Base-by-base conservation (phyloP, 192 early-diverging fungal genomes). In the Kappamyces sp. region DNA sequence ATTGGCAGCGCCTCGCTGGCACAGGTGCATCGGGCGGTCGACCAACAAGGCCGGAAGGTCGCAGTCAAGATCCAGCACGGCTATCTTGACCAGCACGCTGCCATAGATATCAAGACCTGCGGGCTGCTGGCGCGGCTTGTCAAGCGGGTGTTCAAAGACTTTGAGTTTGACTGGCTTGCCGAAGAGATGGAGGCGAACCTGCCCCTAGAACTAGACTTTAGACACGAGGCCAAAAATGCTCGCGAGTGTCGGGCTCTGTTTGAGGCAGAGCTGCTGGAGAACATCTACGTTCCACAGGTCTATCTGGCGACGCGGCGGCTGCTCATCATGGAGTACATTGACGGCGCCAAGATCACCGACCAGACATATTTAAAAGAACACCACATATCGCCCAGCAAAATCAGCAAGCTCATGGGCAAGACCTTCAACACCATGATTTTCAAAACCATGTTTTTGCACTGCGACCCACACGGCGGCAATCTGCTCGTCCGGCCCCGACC, bases 1-100 rank as follows among this genome's bases (percentile, higher is more conserved):
- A 76, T 97, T 38, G 94, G 94, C n/a, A 89, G 93, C 5, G 94
- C 92, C 3, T 93, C 91, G 1, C 72, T 97, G 34, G 94, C 94
- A 2, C 94, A 97, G 57, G 94, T 97, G 3, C 94, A 97, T 60
- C 75, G 80, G 23, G 93, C 91, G 0, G 79, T 71, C 37, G 46
- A 67, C 6, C 53, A 42, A 9, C 35, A 47, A 47, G 7, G 31
- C 1, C 4, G 42, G 9, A 35, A 23, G 54, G 92, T 97, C 3
- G 94, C 94, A 1, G 87, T 97, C 67, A 97, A 97, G 67, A 74
- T 97, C 36, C 92, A 97, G 67, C 94, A 97, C 52, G 88, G 90
- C 0, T 79, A 79, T 52, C 74, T 97, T 36, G 77, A 89, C 38
- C 75, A 82, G 23, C 87, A 88, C 67, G 82, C 86, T 49, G 72